phyloP scores from a whole-genome alignment of 1,284 basidiomycete genomes.

The Termitomyces sp. region DNA sequence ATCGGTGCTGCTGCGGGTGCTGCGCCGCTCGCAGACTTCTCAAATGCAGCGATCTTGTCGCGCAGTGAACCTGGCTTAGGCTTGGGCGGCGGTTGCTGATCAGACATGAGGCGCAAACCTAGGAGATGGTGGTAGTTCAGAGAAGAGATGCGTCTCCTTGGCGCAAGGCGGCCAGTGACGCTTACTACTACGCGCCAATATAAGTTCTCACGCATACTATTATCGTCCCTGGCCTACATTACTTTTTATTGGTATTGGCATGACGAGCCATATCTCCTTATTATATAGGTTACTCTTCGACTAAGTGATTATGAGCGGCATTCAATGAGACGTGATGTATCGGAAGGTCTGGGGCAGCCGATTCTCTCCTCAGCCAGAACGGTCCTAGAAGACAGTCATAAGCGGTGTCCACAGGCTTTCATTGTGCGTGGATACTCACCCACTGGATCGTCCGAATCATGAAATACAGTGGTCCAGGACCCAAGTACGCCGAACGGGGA shows the following conservation, averaged over 20 bases:
- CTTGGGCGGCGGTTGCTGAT: slow-evolving; percentile 31
- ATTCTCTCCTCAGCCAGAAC: slow-evolving; percentile 29
- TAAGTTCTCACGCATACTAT: slow-evolving; percentile 7
- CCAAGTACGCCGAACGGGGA: slow-evolving; percentile 60
- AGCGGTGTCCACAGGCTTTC: neutral
- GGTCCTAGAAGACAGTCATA: slow-evolving; percentile 24
- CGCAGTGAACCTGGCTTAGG: slow-evolving; percentile 70
- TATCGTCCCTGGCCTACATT: neutral
- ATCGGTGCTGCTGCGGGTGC: slow-evolving; percentile 45
- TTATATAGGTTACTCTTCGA: neutral
- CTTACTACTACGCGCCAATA: neutral
- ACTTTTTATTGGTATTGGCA: too few relatives aligned
- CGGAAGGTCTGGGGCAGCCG: slow-evolving; percentile 6
- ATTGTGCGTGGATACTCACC: slow-evolving; percentile 34
- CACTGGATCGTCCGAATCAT: slow-evolving; percentile 53
- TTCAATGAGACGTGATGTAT: slow-evolving; percentile 16
- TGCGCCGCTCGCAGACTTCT: slow-evolving; percentile 46
- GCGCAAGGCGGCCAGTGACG: neutral
- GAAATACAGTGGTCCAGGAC: slow-evolving; percentile 64
- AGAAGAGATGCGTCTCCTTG: slow-evolving; percentile 5
- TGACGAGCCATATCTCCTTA: too few relatives aligned
- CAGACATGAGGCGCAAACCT: slow-evolving; percentile 31
- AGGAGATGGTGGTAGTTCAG: slow-evolving; percentile 14
- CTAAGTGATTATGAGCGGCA: neutral
- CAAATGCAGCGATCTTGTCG: slow-evolving; percentile 81